A percentile compares a stretch with the other conserved stretches of the same genome.
Evolutionary conservation across 371 early-diverging fungal species (phyloP).

Genomic region (Mucor indicus): DNA sequence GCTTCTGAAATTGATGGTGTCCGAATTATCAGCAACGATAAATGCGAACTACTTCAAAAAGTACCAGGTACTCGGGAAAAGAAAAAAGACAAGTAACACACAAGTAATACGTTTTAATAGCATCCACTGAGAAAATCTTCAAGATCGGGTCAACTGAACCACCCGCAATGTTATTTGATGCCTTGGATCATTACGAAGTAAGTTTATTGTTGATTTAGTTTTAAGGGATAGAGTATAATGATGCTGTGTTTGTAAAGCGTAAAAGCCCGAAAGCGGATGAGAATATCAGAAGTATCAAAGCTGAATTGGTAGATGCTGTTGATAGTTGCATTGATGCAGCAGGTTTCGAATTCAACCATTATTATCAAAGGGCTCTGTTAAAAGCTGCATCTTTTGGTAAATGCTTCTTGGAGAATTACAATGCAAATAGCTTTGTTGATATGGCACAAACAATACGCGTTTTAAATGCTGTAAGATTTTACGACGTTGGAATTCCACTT

Average conservation of each 20-base stretch:
- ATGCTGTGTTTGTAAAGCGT: conserved; percentile 39
- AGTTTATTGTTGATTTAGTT: background rate
- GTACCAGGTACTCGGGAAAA: conserved; percentile 67
- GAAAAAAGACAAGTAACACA: background rate
- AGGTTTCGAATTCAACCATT: conserved; percentile 78
- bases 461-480: conserved; percentile 82
- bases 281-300: conserved; percentile 82
- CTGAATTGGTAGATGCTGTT: conserved; percentile 83
- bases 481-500: conserved; percentile 86
- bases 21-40: conserved; percentile 80
- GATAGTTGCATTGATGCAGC: conserved; percentile 93
- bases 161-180: conserved; percentile 93
- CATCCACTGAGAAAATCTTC: conserved; percentile 80
- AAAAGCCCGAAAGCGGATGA: conserved; percentile 92
- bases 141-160: conserved; percentile 93
- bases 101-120: conserved; percentile 24
- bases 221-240: too few relatives aligned
- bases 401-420: conserved; percentile 81
- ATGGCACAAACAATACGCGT: conserved; percentile 86
- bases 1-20: conserved; percentile 91
- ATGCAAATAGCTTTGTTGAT: conserved; percentile 82
- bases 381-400: conserved; percentile 96
- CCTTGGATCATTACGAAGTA: conserved; percentile 87
- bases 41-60: conserved; percentile 83
- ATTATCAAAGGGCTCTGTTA: conserved; percentile 75